Conservation (phyloP, 257 asterid genomes). For the Gentiana straminea region DNA sequence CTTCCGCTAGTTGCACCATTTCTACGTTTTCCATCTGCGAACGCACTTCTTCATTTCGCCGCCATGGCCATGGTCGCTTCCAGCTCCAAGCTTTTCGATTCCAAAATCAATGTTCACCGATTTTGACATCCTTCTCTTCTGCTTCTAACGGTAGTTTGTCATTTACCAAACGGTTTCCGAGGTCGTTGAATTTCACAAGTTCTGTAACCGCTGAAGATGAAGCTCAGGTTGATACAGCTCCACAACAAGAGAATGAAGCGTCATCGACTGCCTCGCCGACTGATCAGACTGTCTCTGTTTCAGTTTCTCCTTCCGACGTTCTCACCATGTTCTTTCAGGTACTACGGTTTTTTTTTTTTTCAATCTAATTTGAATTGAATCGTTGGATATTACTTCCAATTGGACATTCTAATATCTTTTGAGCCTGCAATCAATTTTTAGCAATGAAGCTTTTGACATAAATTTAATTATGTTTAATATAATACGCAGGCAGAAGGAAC, state of each 20-base stretch:
- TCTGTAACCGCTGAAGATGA: slow-evolving; percentile 29
- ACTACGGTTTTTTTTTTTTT: not conserved
- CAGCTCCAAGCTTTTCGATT: not conserved
- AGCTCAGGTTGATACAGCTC: slow-evolving; percentile 11
- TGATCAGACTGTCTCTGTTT: slow-evolving; percentile 65
- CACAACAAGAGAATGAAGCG: slow-evolving; percentile 17
- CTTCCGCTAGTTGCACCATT: slow-evolving; percentile 21
- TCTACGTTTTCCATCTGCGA: slow-evolving; percentile 28
- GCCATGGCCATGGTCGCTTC: not conserved
- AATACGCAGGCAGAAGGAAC: slow-evolving; percentile 74
- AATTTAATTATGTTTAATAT: not conserved
- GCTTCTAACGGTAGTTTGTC: slow-evolving; percentile 16
- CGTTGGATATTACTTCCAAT: not conserved
- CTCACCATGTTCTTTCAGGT: slow-evolving; percentile 90
- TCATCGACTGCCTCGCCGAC: slow-evolving; percentile 21
- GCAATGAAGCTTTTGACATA: not conserved
- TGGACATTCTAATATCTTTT: too few species aligned
- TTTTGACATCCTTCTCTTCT: not conserved
- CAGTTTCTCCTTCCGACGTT: slow-evolving; percentile 77
- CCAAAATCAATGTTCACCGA: not conserved
- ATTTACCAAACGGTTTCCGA: slow-evolving; percentile 7
- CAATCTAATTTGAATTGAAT: not conserved
- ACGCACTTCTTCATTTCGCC: slow-evolving; percentile 11
- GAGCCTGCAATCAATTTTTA: too few species aligned
- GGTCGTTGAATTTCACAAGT: slow-evolving; percentile 22